A percentile compares a stretch with the other conserved stretches of the same genome.
phyloP scores from a whole-genome alignment of 2,329 filamentous ascomycete genomes.

The Ophiostoma australiae region DNA sequence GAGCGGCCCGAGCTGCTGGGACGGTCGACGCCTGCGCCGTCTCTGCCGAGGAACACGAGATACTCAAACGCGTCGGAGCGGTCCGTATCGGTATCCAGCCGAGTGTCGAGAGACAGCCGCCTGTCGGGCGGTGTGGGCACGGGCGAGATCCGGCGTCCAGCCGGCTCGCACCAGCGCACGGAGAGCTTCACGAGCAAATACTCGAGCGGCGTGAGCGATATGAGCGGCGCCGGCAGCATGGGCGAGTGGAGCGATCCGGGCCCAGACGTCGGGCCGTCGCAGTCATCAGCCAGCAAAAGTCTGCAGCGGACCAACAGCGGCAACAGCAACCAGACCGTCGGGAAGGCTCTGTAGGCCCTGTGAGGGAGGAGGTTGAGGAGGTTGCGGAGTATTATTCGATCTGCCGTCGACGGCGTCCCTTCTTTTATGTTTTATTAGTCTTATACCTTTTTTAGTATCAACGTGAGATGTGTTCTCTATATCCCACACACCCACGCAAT shows the following conservation, averaged over 20 bases:
- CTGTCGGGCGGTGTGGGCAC: constrained; percentile 21
- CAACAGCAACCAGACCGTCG: constrained; percentile 25
- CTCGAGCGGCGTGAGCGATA: constrained; percentile 45
- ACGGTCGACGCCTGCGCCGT: constrained; percentile 28
- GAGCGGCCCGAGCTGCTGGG: constrained; percentile 47
- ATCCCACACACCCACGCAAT: background rate
- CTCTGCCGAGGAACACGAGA: constrained; percentile 18
- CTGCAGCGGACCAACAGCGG: constrained; percentile 27
- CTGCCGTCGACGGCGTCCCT: constrained; percentile 1
- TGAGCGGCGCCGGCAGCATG: constrained; percentile 31
- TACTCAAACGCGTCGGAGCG: background rate
- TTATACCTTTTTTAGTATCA: constrained; percentile 3
- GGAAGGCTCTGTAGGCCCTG: constrained; percentile 25
- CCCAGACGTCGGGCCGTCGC: constrained; percentile 46
- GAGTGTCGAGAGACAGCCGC: constrained; percentile 12
- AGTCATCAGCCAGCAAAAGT: constrained; percentile 20
- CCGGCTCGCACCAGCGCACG: constrained; percentile 35
- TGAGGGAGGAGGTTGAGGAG: background rate
- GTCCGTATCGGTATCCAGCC: too few relatives aligned
- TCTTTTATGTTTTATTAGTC: constrained; percentile 13
- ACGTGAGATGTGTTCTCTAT: background rate
- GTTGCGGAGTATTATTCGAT: background rate
- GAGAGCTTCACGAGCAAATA: constrained; percentile 45
- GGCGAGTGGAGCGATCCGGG: constrained; percentile 51
- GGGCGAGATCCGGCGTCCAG: constrained; percentile 31